Evolutionary conservation across 768 basidiomycete genomes (phyloP).

Genomic region (Rhodotorula sphaerocarpa): DNA sequence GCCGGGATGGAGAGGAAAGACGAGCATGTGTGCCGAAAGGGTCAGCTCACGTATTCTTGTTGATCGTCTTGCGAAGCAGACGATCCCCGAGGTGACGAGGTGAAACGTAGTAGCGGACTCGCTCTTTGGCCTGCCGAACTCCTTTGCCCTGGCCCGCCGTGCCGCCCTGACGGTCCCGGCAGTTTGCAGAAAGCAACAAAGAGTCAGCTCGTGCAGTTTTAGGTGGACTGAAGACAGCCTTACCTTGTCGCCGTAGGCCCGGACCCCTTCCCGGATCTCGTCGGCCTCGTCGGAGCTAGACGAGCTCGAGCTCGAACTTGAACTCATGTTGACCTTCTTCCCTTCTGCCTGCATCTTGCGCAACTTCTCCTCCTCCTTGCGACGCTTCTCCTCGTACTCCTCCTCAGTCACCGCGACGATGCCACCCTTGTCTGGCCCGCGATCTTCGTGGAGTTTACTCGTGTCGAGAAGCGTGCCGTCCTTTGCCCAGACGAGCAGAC

Average conservation of each 20-base stretch:
- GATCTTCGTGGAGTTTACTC: constrained; percentile 37
- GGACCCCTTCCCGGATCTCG: constrained; percentile 11
- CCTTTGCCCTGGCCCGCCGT: constrained; percentile 39
- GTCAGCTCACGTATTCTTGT: constrained; percentile 31
- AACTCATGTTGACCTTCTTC: constrained; percentile 9
- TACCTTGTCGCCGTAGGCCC: constrained; percentile 32
- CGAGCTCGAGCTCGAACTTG: background rate
- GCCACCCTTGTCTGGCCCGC: constrained; percentile 40
- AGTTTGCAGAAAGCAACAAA: constrained; percentile 17
- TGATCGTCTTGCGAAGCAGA: constrained; percentile 43
- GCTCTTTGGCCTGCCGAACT: constrained; percentile 34
- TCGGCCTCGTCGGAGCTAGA: constrained; percentile 23
- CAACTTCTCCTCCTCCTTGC: constrained; percentile 34
- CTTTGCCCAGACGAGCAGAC: constrained; percentile 33
- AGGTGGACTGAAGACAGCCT: background rate
- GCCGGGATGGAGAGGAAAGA: constrained; percentile 1
- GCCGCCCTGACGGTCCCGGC: constrained; percentile 37
- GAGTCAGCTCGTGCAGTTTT: too few species aligned
- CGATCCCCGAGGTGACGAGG: constrained; percentile 42
- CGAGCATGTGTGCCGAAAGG: too few species aligned
- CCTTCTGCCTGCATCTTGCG: constrained; percentile 11
- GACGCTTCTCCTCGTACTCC: constrained; percentile 34
- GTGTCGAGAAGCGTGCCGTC: constrained; percentile 39
- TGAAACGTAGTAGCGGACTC: constrained; percentile 38
- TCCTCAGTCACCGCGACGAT: constrained; percentile 40